Conservation (phyloP, 441 rosid genomes). For the Bruguiera hainesii region DNA sequence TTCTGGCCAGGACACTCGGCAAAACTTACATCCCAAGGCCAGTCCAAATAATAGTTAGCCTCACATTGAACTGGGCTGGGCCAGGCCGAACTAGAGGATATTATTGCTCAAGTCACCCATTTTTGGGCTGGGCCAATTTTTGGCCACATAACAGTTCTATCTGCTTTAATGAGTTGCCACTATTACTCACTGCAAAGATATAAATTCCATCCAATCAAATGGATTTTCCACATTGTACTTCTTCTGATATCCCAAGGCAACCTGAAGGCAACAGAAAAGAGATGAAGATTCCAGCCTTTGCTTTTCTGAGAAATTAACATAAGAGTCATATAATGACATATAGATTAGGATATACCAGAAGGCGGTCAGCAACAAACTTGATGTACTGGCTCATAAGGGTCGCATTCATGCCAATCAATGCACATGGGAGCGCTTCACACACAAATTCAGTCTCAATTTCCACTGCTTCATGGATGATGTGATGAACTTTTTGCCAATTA, state of each 20-base stretch:
- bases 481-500: conserved; percentile 52
- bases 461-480: conserved; percentile 71
- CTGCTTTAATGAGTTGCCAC: neutral
- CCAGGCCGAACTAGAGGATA: neutral
- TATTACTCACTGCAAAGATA: conserved; percentile 77
- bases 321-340: neutral
- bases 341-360: conserved; percentile 48
- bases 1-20: neutral
- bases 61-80: neutral
- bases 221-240: conserved; percentile 73
- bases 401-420: conserved; percentile 81
- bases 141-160: neutral
- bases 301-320: neutral
- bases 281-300: neutral
- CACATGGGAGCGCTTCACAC: conserved; percentile 83
- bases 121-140: neutral
- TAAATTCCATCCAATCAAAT: conserved; percentile 97
- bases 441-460: conserved; percentile 87
- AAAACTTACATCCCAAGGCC: neutral
- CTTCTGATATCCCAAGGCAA: conserved; percentile 58
- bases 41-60: neutral
- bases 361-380: conserved; percentile 83
- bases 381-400: conserved; percentile 87
- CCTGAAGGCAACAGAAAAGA: conserved; percentile 36
- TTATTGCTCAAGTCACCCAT: neutral